Evolutionary conservation across 176 grass and related monocot genomes (phyloP).

Genomic region (Luzula sylvatica): DNA sequence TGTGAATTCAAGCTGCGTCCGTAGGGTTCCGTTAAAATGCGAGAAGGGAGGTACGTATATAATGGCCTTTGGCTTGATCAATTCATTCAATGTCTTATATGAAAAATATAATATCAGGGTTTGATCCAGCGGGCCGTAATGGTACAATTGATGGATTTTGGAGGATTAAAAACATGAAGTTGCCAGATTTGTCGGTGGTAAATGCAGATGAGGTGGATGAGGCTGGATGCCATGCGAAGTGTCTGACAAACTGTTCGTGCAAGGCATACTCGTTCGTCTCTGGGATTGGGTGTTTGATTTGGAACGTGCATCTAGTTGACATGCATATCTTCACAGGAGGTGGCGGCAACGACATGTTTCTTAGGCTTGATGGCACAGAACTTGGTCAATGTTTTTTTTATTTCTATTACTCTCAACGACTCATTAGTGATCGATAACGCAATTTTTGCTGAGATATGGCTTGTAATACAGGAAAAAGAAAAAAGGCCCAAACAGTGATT

Average conservation of each 20-base stretch:
- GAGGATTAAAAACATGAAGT: constrained; percentile 42
- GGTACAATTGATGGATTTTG: constrained; percentile 29
- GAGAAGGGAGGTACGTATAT: constrained; percentile 9
- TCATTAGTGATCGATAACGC: not conserved
- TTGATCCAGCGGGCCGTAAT: not conserved
- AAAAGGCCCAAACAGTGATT: constrained; percentile 1
- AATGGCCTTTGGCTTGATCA: not conserved
- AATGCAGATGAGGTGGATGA: constrained; percentile 10
- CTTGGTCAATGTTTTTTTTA: constrained; percentile 27
- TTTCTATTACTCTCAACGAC: no score
- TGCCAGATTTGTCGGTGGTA: constrained; percentile 57
- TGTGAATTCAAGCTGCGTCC: constrained; percentile 45
- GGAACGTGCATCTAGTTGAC: constrained; percentile 60
- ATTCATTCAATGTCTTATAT: not conserved
- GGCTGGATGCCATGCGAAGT: constrained; percentile 28
- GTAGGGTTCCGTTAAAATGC: constrained; percentile 29
- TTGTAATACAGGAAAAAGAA: not conserved
- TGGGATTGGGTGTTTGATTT: constrained; percentile 46
- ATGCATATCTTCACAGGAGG: constrained; percentile 49
- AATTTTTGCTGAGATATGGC: not conserved
- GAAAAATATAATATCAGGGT: not conserved
- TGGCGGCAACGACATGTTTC: constrained; percentile 35
- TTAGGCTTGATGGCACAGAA: constrained; percentile 40
- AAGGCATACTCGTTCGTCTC: constrained; percentile 40
- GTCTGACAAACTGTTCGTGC: constrained; percentile 61